Evolutionary conservation across 2,329 filamentous ascomycete genomes (phyloP).

Genomic region (Chaetothyriales sp.): DNA sequence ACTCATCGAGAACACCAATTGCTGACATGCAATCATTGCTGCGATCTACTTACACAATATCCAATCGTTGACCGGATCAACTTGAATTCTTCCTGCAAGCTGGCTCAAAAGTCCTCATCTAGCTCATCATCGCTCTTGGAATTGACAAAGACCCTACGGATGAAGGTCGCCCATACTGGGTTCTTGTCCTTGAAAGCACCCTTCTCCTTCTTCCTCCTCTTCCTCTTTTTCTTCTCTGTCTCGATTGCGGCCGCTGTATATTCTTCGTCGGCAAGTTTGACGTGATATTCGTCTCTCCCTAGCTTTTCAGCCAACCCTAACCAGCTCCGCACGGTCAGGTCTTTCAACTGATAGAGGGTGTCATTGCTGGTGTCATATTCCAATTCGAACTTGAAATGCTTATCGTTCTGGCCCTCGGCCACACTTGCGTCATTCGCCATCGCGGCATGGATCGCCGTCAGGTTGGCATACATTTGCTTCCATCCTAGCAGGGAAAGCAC

Average conservation of each 20-base stretch:
- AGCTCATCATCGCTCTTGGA: slow-evolving; percentile 17
- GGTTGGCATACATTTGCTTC: slow-evolving; percentile 83
- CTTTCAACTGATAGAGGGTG: slow-evolving; percentile 55
- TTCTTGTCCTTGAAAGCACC: slow-evolving; percentile 13
- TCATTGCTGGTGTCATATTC: slow-evolving; percentile 79
- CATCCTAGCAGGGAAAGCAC: slow-evolving; percentile 64
- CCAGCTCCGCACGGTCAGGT: slow-evolving; percentile 72
- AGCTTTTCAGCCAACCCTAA: slow-evolving; percentile 68
- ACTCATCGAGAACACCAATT: background rate
- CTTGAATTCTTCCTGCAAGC: background rate
- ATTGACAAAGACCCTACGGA: slow-evolving; percentile 16
- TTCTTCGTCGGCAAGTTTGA: slow-evolving; percentile 5
- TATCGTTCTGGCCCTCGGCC: slow-evolving; percentile 37
- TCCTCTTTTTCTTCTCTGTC: background rate
- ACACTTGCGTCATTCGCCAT: slow-evolving; percentile 23
- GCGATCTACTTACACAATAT: background rate
- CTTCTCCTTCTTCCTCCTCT: slow-evolving; percentile 24
- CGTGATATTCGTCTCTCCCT: slow-evolving; percentile 32
- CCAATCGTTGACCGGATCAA: background rate
- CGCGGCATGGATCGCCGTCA: slow-evolving; percentile 77
- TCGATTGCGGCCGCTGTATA: background rate
- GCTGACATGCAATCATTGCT: background rate
- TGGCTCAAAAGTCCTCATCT: slow-evolving; percentile 12
- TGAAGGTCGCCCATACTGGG: slow-evolving; percentile 15
- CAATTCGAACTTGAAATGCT: slow-evolving; percentile 57